Percentiles rank a stretch among this genome's conserved stretches.
phyloP scores from a whole-genome alignment of 257 asterid species.

The Striga asiatica region DNA sequence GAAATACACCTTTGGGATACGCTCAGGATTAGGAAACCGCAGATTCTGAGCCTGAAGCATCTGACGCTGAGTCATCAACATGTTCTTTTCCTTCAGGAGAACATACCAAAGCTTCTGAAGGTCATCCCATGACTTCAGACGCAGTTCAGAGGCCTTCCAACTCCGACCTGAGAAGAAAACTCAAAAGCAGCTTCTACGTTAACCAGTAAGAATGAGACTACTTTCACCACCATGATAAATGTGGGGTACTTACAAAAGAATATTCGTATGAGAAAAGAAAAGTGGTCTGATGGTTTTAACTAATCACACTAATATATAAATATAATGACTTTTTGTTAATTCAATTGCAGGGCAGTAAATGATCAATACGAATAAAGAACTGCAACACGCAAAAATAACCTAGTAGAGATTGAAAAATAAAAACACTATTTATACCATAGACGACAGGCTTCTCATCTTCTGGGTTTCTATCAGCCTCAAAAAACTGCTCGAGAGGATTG shows the following conservation, averaged over 20 bases:
- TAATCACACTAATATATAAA: too few species aligned
- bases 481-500: constrained; percentile 72
- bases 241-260: too few species aligned
- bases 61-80: constrained; percentile 90
- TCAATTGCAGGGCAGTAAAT: neutral
- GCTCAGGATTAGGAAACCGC: constrained; percentile 73
- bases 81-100: constrained; percentile 79
- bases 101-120: constrained; percentile 90
- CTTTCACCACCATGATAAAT: too few species aligned
- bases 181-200: too few species aligned
- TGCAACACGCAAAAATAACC: neutral
- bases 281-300: too few species aligned
- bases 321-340: too few species aligned
- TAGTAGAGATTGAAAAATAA: neutral
- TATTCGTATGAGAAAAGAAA: neutral
- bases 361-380: neutral
- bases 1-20: constrained; percentile 60
- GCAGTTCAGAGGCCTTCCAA: constrained; percentile 94
- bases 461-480: constrained; percentile 45
- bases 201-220: too few species aligned
- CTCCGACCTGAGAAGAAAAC: constrained; percentile 91
- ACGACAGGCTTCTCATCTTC: constrained; percentile 70
- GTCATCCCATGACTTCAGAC: constrained; percentile 98
- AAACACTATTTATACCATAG: constrained; percentile 39
- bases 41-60: constrained; percentile 86